Conservation (phyloP, 2,329 filamentous ascomycete species). For the Rhinocladiella similis region DNA sequence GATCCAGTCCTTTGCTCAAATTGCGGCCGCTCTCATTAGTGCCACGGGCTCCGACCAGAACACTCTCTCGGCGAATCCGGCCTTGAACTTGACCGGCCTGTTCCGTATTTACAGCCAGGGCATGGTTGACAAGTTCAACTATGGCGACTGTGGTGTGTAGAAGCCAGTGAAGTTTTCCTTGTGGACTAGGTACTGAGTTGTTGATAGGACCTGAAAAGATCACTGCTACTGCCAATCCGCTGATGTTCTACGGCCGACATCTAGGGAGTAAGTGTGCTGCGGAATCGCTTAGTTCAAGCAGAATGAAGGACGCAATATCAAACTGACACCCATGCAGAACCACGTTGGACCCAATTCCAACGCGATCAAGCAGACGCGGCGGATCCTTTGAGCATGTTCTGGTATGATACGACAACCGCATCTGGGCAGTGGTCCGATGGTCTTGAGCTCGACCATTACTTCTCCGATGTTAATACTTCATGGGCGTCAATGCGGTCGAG, state of each 20-base stretch:
- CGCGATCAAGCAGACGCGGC: constrained; percentile 7
- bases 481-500: constrained; percentile 10
- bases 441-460: constrained; percentile 8
- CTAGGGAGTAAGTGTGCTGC: constrained; percentile 4
- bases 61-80: constrained; percentile 2
- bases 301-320: background rate
- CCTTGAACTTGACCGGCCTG: constrained; percentile 7
- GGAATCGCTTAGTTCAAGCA: background rate
- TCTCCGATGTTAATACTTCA: constrained; percentile 4
- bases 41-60: constrained; percentile 7
- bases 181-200: background rate
- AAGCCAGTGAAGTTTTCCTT: background rate
- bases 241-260: constrained; percentile 8
- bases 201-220: constrained; percentile 6
- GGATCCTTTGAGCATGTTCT: constrained; percentile 11
- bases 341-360: constrained; percentile 4
- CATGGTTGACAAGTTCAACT: constrained; percentile 9
- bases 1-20: constrained; percentile 7
- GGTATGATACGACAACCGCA: constrained; percentile 7
- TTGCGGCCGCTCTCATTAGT: constrained; percentile 9
- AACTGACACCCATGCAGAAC: constrained; percentile 4
- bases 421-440: constrained; percentile 4
- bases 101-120: constrained; percentile 11
- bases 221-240: constrained; percentile 10
- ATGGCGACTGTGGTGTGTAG: constrained; percentile 6